Conservation (phyloP, 139 green algal species). For the Pseudopediastrum boryanum region DNA sequence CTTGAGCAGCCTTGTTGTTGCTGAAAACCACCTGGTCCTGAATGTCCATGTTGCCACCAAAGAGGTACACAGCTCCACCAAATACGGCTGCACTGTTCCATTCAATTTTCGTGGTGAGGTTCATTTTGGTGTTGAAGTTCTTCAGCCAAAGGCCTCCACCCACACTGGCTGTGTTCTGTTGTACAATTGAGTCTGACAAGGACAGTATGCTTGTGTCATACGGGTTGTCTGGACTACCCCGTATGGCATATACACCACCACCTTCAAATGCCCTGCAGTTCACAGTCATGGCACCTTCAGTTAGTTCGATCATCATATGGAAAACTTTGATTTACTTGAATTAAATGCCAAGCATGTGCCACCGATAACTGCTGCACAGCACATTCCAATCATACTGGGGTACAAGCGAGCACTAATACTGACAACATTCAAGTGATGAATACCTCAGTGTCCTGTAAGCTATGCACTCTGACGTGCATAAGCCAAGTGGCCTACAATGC, state of each 20-base stretch:
- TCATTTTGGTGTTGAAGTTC: background rate
- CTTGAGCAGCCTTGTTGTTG: slow-evolving; percentile 3
- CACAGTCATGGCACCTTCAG: background rate
- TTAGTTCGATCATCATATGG: too few relatives aligned
- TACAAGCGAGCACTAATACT: too few relatives aligned
- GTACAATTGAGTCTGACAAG: slow-evolving; percentile 2
- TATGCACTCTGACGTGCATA: too few relatives aligned
- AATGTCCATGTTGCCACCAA: background rate
- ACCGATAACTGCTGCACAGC: too few relatives aligned
- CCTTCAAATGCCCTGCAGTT: background rate
- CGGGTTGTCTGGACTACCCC: background rate
- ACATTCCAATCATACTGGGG: too few relatives aligned
- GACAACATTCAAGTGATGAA: too few relatives aligned
- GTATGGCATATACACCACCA: background rate
- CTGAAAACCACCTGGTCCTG: background rate
- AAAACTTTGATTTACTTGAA: too few relatives aligned
- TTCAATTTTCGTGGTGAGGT: background rate
- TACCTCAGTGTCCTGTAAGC: too few relatives aligned
- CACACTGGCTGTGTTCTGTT: background rate
- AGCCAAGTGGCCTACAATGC: too few relatives aligned
- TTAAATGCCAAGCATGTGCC: too few relatives aligned
- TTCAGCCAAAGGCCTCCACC: background rate
- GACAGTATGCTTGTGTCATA: background rate
- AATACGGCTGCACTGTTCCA: background rate
- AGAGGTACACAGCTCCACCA: background rate